phyloP scores from a whole-genome alignment of 805 yeast species.

The Wickerhamomyces queroliae region DNA sequence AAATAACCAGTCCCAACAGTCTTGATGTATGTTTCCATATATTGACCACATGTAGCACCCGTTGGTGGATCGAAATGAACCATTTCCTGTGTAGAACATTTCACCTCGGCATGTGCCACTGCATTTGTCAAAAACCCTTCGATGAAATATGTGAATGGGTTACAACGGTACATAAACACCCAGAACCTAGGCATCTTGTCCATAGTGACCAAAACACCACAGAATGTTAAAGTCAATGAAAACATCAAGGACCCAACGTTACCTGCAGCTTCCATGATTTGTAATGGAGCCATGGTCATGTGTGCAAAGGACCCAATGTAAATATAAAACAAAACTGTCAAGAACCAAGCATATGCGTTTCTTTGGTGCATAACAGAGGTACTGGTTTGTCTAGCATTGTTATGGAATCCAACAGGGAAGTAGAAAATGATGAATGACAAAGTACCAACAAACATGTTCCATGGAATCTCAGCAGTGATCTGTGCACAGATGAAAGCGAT shows the following conservation, averaged over 20 bases:
- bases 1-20: constrained; percentile 24
- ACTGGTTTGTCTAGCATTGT: constrained; percentile 57
- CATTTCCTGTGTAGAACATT: constrained; percentile 44
- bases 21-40: constrained; percentile 32
- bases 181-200: constrained; percentile 65
- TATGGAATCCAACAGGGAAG: constrained; percentile 66
- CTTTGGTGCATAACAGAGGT: constrained; percentile 41
- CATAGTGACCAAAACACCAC: constrained; percentile 68
- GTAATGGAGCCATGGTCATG: constrained; percentile 51
- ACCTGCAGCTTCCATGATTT: constrained; percentile 58
- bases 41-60: constrained; percentile 55
- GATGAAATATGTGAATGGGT: constrained; percentile 66
- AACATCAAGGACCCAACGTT: constrained; percentile 51
- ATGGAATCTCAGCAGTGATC: constrained; percentile 61
- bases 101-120: constrained; percentile 42
- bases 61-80: constrained; percentile 43
- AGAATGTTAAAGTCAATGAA: constrained; percentile 61
- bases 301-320: constrained; percentile 57
- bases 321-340: constrained; percentile 39
- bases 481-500: constrained; percentile 54
- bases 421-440: constrained; percentile 58
- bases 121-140: constrained; percentile 49
- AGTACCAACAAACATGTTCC: constrained; percentile 57
- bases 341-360: constrained; percentile 49
- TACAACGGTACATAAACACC: constrained; percentile 71